phyloP scores from a whole-genome alignment of 1,284 basidiomycete species.

The Bjerkandera adusta region DNA sequence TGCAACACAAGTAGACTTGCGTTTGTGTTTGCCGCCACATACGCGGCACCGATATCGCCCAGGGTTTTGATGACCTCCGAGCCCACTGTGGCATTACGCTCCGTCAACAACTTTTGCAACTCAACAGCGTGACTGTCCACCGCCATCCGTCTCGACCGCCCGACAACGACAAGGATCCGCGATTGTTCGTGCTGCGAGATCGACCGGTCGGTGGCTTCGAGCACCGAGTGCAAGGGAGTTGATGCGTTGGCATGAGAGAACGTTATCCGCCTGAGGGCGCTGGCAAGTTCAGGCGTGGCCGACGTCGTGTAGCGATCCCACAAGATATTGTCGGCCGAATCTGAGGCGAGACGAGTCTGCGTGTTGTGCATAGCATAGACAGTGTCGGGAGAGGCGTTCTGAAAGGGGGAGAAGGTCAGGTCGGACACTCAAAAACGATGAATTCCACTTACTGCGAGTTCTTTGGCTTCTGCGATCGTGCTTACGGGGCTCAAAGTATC shows the following conservation, averaged over 20 bases:
- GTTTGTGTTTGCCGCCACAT: conserved; percentile 20
- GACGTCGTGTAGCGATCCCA: conserved; percentile 59
- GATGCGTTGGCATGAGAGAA: conserved; percentile 48
- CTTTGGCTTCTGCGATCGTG: conserved; percentile 33
- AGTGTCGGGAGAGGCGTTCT: conserved; percentile 63
- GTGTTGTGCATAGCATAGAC: conserved; percentile 64
- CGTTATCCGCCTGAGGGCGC: conserved; percentile 52
- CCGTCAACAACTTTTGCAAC: conserved; percentile 19
- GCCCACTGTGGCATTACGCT: conserved; percentile 18
- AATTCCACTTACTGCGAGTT: background rate
- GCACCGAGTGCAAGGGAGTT: conserved; percentile 54
- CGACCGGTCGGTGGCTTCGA: conserved; percentile 38
- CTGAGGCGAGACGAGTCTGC: conserved; percentile 62
- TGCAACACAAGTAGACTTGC: conserved; percentile 27
- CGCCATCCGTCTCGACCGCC: conserved; percentile 72
- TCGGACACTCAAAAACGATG: no score
- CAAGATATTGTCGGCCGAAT: conserved; percentile 69
- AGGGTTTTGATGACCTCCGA: conserved; percentile 22
- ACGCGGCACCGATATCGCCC: conserved; percentile 24
- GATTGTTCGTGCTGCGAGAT: conserved; percentile 23
- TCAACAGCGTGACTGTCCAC: conserved; percentile 56
- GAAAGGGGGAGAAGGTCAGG: conserved; percentile 11
- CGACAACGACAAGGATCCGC: conserved; percentile 63
- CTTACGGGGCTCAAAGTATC: conserved; percentile 28
- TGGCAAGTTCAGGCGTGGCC: conserved; percentile 28